Conservation (phyloP, 768 basidiomycete genomes). For the Phlebiopsis gigantea region DNA sequence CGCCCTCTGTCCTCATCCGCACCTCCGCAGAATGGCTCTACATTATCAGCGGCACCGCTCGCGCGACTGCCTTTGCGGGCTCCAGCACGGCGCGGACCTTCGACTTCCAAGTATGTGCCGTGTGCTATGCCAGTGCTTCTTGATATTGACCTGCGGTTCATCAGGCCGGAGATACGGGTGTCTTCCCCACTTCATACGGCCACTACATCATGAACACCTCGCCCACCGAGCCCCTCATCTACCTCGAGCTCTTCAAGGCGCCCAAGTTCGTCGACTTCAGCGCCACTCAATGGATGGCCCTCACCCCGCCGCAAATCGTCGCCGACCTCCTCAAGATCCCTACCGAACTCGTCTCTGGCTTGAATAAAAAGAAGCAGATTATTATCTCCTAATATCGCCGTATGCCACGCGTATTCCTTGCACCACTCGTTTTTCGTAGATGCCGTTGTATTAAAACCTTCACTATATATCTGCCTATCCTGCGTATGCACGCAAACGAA, state of each 20-base stretch:
- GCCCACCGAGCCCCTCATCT: constrained; percentile 24
- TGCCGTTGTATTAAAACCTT: neutral
- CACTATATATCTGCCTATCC: neutral
- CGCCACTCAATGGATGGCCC: constrained; percentile 22
- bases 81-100: constrained; percentile 20
- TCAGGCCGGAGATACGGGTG: constrained; percentile 20
- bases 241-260: constrained; percentile 24
- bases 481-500: neutral
- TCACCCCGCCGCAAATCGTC: constrained; percentile 21
- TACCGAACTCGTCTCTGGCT: constrained; percentile 9
- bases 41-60: constrained; percentile 20
- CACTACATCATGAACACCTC: constrained; percentile 24
- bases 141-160: neutral
- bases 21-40: constrained; percentile 20
- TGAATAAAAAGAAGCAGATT: constrained; percentile 21
- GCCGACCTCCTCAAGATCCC: constrained; percentile 21
- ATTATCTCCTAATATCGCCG: constrained; percentile 17
- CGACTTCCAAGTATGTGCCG: constrained; percentile 19
- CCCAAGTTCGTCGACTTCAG: constrained; percentile 21
- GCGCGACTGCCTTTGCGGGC: constrained; percentile 23
- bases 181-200: constrained; percentile 20
- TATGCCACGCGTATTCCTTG: too few species aligned
- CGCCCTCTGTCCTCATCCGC: neutral
- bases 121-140: neutral
- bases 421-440: too few species aligned